Conservation (phyloP, 2,329 filamentous ascomycete genomes). For the Sporothrix humicola region DNA sequence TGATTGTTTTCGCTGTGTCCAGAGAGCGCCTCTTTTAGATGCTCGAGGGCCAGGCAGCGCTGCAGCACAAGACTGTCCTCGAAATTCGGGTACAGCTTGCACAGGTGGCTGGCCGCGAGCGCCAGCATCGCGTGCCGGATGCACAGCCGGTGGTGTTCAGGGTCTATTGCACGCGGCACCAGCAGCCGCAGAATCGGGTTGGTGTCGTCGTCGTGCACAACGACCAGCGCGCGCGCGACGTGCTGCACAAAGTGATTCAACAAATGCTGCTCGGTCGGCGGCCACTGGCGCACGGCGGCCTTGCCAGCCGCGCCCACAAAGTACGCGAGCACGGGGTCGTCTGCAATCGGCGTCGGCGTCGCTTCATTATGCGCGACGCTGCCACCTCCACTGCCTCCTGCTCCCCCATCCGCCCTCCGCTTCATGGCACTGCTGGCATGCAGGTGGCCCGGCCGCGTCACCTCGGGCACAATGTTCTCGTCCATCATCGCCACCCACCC, state of each 20-base stretch:
- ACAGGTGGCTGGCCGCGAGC: slow-evolving; percentile 9
- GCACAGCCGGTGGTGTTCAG: not conserved
- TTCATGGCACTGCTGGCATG: slow-evolving; percentile 4
- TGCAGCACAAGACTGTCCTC: slow-evolving; percentile 5
- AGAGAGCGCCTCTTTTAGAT: not conserved
- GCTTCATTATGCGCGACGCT: too few species aligned
- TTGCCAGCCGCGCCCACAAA: not conserved
- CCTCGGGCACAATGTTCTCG: slow-evolving; percentile 13
- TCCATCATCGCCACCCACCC: slow-evolving; percentile 9
- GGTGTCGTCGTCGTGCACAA: slow-evolving; percentile 2
- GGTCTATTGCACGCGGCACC: not conserved
- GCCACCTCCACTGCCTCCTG: too few species aligned
- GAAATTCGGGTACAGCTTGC: slow-evolving; percentile 15
- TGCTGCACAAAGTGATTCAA: slow-evolving; percentile 15
- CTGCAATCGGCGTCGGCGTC: not conserved
- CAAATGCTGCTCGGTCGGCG: slow-evolving; percentile 14
- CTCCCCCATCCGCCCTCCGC: not conserved
- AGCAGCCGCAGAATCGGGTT: slow-evolving; percentile 5
- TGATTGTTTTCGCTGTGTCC: too few species aligned
- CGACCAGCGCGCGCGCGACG: slow-evolving; percentile 1
- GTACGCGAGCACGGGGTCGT: not conserved
- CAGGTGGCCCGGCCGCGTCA: not conserved
- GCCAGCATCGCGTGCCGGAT: slow-evolving; percentile 10
- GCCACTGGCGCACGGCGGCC: not conserved
- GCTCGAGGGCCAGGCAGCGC: not conserved